Evolutionary conservation across 257 asterid species (phyloP), one percentile per base, ranked within the genome.

Genomic region (Solanum bulbocastanum): DNA sequence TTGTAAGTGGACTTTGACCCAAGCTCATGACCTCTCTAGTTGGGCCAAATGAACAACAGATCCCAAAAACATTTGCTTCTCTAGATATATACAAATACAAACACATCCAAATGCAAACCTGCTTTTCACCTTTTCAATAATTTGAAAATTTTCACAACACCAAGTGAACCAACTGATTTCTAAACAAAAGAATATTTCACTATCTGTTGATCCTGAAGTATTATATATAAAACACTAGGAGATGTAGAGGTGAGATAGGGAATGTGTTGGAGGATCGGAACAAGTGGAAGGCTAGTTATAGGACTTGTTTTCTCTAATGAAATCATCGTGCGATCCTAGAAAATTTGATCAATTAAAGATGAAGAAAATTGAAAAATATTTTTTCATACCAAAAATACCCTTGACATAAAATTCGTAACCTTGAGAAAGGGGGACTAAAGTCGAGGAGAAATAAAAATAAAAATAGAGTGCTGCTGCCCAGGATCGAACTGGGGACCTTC

Each of bases 401-500:
- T 56, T 18, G n/a, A 56, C 65, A 20, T 18, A 56, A 56, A 18
- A 56, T 52, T 18, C 10, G 10, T 18, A 6, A 18, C 65, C 10
- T 52, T 6, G 60, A 49, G 6, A 49, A 5, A 15, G 60, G 16
- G 8, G 60, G 6, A 49, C 8, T 49, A 15, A 2, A 49, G 5
- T 14, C 8, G 20, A 49, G 18, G 22, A 49, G 9, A 18, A 52
- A 46, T 4, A 46, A 49, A 44, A 44, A 5, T 15, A 14, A 49
- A 49, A 49, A 14, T 14, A 2, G 6, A 49, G 20, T 44, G 92
- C 87, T 90, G 87, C 89, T 92, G 91, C 92, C 94, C 92, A 90
- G 94, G 94, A 88, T 90, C 91, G 92, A 92, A 90, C 94, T 89
- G 92, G 92, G 89, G 92, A 92, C 94, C 92, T 90, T 90, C 90